Evolutionary conservation across 208 protist genomes (phyloP), one percentile per base, ranked within the genome.

Genomic region (Trypanosoma cruzi): DNA sequence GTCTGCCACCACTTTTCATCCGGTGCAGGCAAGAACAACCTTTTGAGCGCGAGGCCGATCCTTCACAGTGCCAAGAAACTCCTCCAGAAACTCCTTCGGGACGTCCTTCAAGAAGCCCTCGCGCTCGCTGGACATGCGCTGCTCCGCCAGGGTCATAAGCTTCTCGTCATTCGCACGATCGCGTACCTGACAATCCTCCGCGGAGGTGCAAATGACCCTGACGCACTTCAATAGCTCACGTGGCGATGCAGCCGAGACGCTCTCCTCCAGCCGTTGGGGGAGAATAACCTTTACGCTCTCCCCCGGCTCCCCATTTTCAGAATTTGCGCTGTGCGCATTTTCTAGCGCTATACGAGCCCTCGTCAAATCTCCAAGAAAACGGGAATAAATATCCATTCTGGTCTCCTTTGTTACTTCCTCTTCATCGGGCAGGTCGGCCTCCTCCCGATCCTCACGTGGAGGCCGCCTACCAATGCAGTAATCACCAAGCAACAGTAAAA

Each of bases 391-490:
- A 60, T 70, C 49, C 49, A 80, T 77, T 24, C 49, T 69, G 20
- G 56, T 58, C 20, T 77, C 72, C 13, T 34, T 50, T 28, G 28
- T 2, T 32, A 37, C 55, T 14, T 67, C 46, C 0, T 68, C 72
- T 22, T 84, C 76, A 13, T 77, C 68, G 20, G 18, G 68, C 46
- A 54, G 50, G 42, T 73, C 55, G 22, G 28, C 32, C 34, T 34
- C 59, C 7, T 63, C 68, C 11, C 64, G 55, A 7, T 58, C 31
- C n/a, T 73, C 66, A 29, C 85, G 83, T 29, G 79, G 68, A 26
- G 77, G 84, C 26, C 84, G 81, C 49, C 80, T 79, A n/a, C 86
- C 86, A n/a, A 90, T 64, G 49, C 53, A 64, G 59, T 78, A 84
- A 57, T 87, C 81, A 31, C 81, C 75, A 49, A 85, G 11, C 6